phyloP scores from a whole-genome alignment of 441 rosid genomes.

The Erodium texanum region DNA sequence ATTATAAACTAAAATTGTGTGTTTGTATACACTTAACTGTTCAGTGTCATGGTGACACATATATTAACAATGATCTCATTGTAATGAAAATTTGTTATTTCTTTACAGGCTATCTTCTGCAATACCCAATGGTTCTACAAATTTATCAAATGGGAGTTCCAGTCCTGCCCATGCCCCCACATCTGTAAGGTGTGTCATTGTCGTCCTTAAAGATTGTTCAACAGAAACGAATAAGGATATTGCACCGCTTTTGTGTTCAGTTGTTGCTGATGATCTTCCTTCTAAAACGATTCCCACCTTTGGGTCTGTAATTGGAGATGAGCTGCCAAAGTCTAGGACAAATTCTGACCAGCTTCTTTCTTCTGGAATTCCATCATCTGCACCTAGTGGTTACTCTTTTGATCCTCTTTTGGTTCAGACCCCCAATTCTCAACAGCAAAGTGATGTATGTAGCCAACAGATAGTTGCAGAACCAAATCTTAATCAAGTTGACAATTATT shows the following conservation, averaged over 20 bases:
- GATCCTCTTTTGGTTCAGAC: slow-evolving; percentile 32
- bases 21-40: neutral
- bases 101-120: slow-evolving; percentile 30
- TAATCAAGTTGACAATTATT: slow-evolving; percentile 23
- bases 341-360: slow-evolving; percentile 17
- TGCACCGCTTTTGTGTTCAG: slow-evolving; percentile 10
- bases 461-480: slow-evolving; percentile 27
- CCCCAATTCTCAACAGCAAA: slow-evolving; percentile 18
- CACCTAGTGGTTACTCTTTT: slow-evolving; percentile 29
- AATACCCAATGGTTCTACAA: slow-evolving; percentile 31
- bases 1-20: slow-evolving; percentile 8
- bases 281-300: slow-evolving; percentile 21
- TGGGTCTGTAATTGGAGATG: slow-evolving; percentile 28
- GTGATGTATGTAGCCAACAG: slow-evolving; percentile 20
- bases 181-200: slow-evolving; percentile 16
- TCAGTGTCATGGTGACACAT: neutral
- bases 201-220: slow-evolving; percentile 22
- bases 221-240: slow-evolving; percentile 21
- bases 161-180: slow-evolving; percentile 17
- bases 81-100: slow-evolving; percentile 5
- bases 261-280: slow-evolving; percentile 20
- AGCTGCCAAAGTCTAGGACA: slow-evolving; percentile 25
- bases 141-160: slow-evolving; percentile 36
- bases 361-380: slow-evolving; percentile 19
- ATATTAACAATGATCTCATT: neutral